These are phyloP conservation scores for Penicillium bovifimosum DNA, from an alignment of 495 filamentous ascomycete species.

Conservation along the genomic window DNA sequence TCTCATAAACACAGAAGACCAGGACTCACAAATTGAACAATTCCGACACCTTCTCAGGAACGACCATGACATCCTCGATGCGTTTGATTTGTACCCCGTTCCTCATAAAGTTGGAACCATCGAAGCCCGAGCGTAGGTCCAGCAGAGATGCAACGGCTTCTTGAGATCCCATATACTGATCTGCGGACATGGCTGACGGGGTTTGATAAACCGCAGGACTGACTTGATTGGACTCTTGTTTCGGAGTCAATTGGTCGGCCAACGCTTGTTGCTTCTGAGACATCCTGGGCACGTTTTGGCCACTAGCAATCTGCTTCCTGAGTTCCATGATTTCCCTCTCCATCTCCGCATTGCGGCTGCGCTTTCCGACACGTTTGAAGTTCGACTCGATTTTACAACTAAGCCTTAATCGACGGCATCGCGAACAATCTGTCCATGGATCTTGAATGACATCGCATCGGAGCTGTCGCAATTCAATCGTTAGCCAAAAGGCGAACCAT, in stretches of 20 bases:
- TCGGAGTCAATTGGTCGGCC: conserved; percentile 47
- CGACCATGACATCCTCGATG: conserved; percentile 70
- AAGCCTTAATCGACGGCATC: conserved; percentile 80
- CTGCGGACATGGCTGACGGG: conserved; percentile 40
- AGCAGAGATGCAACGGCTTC: conserved; percentile 79
- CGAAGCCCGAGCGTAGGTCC: conserved; percentile 59
- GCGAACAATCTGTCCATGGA: conserved; percentile 71
- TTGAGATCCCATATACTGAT: conserved; percentile 72
- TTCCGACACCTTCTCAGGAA: conserved; percentile 63
- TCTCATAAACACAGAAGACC: background rate
- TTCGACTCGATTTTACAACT: conserved; percentile 90
- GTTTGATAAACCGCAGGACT: conserved; percentile 41
- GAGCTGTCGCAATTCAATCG: conserved; percentile 45
- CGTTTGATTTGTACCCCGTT: conserved; percentile 44
- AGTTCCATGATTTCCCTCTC: conserved; percentile 60
- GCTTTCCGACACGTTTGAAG: conserved; percentile 90
- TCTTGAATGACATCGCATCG: conserved; percentile 89
- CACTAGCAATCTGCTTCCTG: conserved; percentile 60
- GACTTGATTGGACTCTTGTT: conserved; percentile 46
- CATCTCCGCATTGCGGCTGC: conserved; percentile 88
- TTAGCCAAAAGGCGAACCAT: conserved; percentile 4
- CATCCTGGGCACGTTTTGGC: conserved; percentile 31
- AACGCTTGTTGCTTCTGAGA: conserved; percentile 45
- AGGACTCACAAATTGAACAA: conserved; percentile 64
- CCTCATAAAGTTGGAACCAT: conserved; percentile 42